Base-by-base conservation (phyloP, 208 protist genomes). In the Jaenimonas drosophilae region DNA sequence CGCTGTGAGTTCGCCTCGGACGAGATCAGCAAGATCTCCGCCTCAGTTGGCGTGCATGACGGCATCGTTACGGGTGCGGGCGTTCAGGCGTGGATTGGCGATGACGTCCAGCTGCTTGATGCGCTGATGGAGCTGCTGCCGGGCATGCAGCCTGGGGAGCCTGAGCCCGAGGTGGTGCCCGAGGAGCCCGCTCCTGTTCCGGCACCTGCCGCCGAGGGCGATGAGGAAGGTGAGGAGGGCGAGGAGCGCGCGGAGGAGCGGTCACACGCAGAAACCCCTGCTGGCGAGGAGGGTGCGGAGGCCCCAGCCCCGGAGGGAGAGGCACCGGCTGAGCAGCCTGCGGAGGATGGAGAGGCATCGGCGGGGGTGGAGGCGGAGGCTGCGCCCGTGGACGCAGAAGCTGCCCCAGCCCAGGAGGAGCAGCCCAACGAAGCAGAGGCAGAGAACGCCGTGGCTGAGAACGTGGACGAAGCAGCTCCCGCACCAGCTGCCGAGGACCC, bases 81-180 rank as follows among this genome's bases (percentile, higher is more conserved):
- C 4, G 42, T 90, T 30, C 78, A 94, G 49, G 38, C 61, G 32
- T 94, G 83, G 61, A 44, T 83, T 7, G 81, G 78, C 4, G 73
- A 79, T 21, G 44, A 23, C 30, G 57, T 40, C 24, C 75, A 47
- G 11, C 21, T 79, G 31, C 37, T 46, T 40, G 41, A 36, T 9
- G n/a, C 49, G 20, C 14, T 71, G 19, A 0, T 53, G 7, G n/a
- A 0, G 11, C 51, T 56, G 20, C 47, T 61, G 16, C 20, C 25
- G 9, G 28, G 46, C 5, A 14, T 60, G 2, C 42, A 50, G 39
- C 40, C 52, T 23, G 30, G 7, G 11, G 62, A 52, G 14, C 40
- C 37, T 3, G n/a, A 69, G 4, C 36, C 54, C 29, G 52, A 46
- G 14, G 40, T 67, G 36, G 19, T 70, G 9, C 42, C 38, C 14